Evolutionary conservation across 225 moss, liverwort and hornwort species (phyloP).

Genomic region (Physcomitrium patens): DNA sequence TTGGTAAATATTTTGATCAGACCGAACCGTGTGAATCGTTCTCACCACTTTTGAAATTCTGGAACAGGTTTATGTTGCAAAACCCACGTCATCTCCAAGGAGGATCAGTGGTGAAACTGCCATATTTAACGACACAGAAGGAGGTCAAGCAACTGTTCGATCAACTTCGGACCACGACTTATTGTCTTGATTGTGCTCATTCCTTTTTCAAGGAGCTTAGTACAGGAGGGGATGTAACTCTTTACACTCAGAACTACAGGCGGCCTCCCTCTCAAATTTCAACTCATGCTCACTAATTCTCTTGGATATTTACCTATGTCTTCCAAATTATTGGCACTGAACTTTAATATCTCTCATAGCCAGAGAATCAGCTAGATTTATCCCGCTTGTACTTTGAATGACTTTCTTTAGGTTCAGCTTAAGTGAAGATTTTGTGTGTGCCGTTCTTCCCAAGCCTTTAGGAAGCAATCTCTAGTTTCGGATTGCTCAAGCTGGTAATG

Average conservation of each 20-base stretch:
- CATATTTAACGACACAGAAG: slow-evolving; percentile 47
- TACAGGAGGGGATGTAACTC: slow-evolving; percentile 23
- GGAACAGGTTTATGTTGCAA: slow-evolving; percentile 62
- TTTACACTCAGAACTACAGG: slow-evolving; percentile 22
- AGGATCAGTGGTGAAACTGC: slow-evolving; percentile 53
- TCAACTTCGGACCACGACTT: slow-evolving; percentile 30
- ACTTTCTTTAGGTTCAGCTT: slow-evolving; percentile 30
- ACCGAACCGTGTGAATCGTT: not conserved
- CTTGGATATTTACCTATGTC: slow-evolving; percentile 34
- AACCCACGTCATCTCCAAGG: slow-evolving; percentile 56
- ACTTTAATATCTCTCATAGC: slow-evolving; percentile 44
- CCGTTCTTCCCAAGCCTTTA: too few species aligned
- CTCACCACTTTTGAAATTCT: slow-evolving; percentile 5
- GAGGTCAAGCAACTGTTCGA: slow-evolving; percentile 46
- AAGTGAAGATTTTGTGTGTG: too few species aligned
- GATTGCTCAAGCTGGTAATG: slow-evolving; percentile 48
- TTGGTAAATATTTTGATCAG: not conserved
- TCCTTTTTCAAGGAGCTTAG: slow-evolving; percentile 26
- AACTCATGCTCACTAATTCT: slow-evolving; percentile 32
- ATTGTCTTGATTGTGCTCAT: slow-evolving; percentile 34
- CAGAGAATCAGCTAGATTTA: slow-evolving; percentile 43
- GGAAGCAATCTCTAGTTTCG: too few species aligned
- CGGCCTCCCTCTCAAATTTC: slow-evolving; percentile 42
- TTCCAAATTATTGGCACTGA: slow-evolving; percentile 65
- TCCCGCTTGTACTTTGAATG: slow-evolving; percentile 49